These are phyloP conservation scores for Diaporthe destruens DNA, from an alignment of 2,329 filamentous ascomycete genomes.

Conservation along the genomic window DNA sequence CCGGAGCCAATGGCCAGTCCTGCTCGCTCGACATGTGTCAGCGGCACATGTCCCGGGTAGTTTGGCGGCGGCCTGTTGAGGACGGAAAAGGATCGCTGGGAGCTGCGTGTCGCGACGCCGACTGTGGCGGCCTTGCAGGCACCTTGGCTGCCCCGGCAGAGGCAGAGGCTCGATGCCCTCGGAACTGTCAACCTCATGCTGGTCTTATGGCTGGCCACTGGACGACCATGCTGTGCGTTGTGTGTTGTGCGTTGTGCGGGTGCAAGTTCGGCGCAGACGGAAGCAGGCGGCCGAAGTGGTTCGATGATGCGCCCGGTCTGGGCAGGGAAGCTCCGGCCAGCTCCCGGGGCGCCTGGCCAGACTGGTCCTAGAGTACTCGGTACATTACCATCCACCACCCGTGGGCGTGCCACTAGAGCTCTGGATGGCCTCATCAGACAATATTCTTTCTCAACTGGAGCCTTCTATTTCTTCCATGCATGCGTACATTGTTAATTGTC, in stretches of 20 bases:
- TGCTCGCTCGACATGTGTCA: slow-evolving; percentile 81
- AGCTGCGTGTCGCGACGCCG: neutral
- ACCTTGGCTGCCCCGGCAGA: slow-evolving; percentile 25
- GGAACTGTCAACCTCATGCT: slow-evolving; percentile 37
- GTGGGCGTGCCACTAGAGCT: neutral
- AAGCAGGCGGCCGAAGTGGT: slow-evolving; percentile 21
- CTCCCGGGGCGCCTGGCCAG: slow-evolving; percentile 4
- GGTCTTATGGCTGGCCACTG: slow-evolving; percentile 3
- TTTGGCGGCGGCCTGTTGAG: slow-evolving; percentile 87
- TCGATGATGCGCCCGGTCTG: slow-evolving; percentile 38
- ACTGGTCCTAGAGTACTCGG: too few relatives aligned
- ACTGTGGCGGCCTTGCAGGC: slow-evolving; percentile 10
- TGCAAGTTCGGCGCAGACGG: slow-evolving; percentile 7
- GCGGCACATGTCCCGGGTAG: slow-evolving; percentile 92
- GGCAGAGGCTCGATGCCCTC: slow-evolving; percentile 34
- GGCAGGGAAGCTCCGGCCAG: slow-evolving; percentile 26
- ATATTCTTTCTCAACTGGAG: neutral
- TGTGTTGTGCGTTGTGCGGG: slow-evolving; percentile 1
- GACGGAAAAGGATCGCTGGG: slow-evolving; percentile 75
- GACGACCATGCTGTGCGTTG: slow-evolving; percentile 33
- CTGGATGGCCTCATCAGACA: neutral
- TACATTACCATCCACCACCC: neutral
- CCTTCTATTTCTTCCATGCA: neutral
- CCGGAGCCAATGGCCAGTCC: slow-evolving; percentile 77
- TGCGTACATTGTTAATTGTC: neutral